A percentile compares a stretch with the other conserved stretches of the same genome.
These are phyloP conservation scores for Fusarium goolgardi DNA, from an alignment of 2,329 filamentous ascomycete genomes.

Conservation along the genomic window DNA sequence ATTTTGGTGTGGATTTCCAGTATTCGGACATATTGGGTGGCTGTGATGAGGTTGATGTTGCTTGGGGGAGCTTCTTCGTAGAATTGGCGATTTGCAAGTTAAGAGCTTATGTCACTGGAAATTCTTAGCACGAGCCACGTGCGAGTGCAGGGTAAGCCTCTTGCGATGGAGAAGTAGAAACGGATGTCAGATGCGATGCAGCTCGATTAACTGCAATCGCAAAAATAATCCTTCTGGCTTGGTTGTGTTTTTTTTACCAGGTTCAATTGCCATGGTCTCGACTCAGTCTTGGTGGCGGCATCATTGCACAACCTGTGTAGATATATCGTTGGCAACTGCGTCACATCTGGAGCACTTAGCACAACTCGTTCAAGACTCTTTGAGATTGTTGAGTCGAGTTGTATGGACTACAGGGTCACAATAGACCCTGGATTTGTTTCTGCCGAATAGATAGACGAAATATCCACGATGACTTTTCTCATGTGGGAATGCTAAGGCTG, in stretches of 20 bases:
- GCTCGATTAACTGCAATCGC: background rate
- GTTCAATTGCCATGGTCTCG: background rate
- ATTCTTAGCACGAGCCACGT: constrained; percentile 3
- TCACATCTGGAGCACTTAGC: background rate
- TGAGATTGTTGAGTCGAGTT: background rate
- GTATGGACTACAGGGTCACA: background rate
- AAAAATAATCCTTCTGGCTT: background rate
- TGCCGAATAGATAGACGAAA: background rate
- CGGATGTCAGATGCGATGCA: too few relatives aligned
- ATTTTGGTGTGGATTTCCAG: constrained; percentile 97
- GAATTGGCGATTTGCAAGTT: constrained; percentile 6
- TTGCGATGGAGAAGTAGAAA: background rate
- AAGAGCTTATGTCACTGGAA: constrained; percentile 34
- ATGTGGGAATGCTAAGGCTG: background rate
- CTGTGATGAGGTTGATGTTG: constrained; percentile 6
- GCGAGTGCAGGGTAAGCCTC: constrained; percentile 17
- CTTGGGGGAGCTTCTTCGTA: background rate
- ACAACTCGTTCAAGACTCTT: background rate
- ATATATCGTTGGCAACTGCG: background rate
- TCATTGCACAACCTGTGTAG: background rate
- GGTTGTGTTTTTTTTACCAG: background rate
- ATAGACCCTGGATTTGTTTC: constrained; percentile 3
- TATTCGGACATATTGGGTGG: constrained; percentile 83
- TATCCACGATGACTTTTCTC: background rate
- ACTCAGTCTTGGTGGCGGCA: background rate